Evolutionary conservation across 2,329 filamentous ascomycete species (phyloP), one percentile per base, ranked within the genome.

Genomic region (Raffaelea arxii): DNA sequence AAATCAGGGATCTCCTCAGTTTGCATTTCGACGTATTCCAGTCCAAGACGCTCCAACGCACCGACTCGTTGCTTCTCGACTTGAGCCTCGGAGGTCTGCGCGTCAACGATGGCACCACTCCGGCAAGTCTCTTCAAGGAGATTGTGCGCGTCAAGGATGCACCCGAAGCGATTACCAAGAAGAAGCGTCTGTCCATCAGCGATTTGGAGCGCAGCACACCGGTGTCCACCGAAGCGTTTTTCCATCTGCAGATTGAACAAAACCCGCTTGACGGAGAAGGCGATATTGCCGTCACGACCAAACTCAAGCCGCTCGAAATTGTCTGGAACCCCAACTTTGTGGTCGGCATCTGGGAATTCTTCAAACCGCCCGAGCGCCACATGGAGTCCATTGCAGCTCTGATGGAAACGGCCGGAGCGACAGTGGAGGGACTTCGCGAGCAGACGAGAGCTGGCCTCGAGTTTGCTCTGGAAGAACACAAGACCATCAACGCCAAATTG

Each of bases 311-410:
- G 39, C 82, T 98, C 54, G 94, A 98, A 62, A 85, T 99, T 46
- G 88, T 98, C 22, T 98, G 95, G 77, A 99, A 98, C 56, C 92
- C 94, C 1, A 86, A 83, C 53, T 94, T 97, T 55, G 75, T 97
- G 1, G 81, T 95, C 6, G 90, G 92, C 42, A 80, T 97, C 35
- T 87, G 84, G 45, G 88, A 89, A 55, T 99, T 98, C 69, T 98
- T 99, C 71, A 84, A 91, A 52, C 92, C 92, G 1, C 94, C 92
- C 0, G 90, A 96, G 62, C 78, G 90, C 43, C 94, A 98, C 61
- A 96, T 98, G 90, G 92, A 98, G 60, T 98, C 92, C 10, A 96
- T 99, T 55, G 85, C 82, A 12, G 94, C 92, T 2, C 74, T 99
- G 47, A 87, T 99, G 81, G 94, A 98, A 64, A 88, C 84, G 41